Evolutionary conservation across 2,329 filamentous ascomycete genomes (phyloP), one percentile per base, ranked within the genome.

Genomic region (Pseudogymnoascus sp.): DNA sequence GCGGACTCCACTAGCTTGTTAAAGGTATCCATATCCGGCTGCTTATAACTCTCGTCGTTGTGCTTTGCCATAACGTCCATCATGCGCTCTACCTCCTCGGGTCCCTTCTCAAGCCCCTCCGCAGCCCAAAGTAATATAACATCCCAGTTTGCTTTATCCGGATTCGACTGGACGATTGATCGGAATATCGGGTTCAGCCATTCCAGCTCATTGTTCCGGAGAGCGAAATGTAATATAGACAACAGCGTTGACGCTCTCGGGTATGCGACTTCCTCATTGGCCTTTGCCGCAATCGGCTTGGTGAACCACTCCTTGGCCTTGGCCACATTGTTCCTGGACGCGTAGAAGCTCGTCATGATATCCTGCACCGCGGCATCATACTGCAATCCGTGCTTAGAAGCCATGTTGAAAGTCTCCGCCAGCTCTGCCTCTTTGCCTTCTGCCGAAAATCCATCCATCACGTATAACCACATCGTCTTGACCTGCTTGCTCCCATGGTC

Each of bases 1-100:
- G 91, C 90, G 64, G 87, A 86, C 62, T 85, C 82, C 16, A 98
- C 81, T 25, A 98, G 80, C 5, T 80, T 78, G 71, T 98, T 96
- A 70, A 98, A 86, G 5, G 89, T 92, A 2, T 82, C 77, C 6
- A 86, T 86, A 63, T 90, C 87, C 0, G 92, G 85, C 6, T 79
- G 75, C 14, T 77, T 76, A 64, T 79, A 73, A 64, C 81, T 74
- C 66, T 80, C 74, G 62, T 77, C 71, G 66, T 79, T 81, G 60
- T 80, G 77, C 10, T 79, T 75, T n/a, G 79, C 75, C 81, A 92
- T 88, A 19, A 87, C 80, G 48, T 83, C 79, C 65, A 95, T 83
- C 85, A 93, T 92, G 68, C 86, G 84, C 63, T 85, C 82, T 65
- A 93, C 81, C 72, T 91, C 86, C 74, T 91, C 85, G 1, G 89